Evolutionary conservation across 371 early-diverging fungal genomes (phyloP).

Genomic region (Entomophthora muscae): DNA sequence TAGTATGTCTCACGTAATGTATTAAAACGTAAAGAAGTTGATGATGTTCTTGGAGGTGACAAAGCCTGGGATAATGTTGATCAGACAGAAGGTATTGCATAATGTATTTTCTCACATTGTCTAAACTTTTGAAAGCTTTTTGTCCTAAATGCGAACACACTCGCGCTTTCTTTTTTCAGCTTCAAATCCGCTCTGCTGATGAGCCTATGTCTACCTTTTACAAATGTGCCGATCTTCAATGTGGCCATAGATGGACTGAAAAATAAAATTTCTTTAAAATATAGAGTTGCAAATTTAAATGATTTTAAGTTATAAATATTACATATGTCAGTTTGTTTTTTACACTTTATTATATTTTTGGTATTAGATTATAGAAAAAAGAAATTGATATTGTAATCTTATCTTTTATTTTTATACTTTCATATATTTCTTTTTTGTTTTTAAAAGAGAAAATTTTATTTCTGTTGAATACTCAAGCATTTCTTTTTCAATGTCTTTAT

Average conservation of each 20-base stretch:
- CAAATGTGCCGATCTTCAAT: conserved; percentile 49
- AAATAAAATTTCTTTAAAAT: no score
- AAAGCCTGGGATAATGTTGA: conserved; percentile 88
- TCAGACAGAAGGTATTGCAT: conserved; percentile 48
- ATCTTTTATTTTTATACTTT: no score
- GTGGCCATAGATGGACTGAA: conserved; percentile 63
- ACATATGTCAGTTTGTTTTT: no score
- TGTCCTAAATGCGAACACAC: conserved; percentile 83
- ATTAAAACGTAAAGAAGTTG: conserved; percentile 69
- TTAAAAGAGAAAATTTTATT: no score
- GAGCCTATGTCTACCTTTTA: conserved; percentile 87
- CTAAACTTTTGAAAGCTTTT: conserved; percentile 20
- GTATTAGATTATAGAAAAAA: no score
- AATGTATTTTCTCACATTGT: not conserved
- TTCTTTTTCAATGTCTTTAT: no score
- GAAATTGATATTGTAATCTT: no score
- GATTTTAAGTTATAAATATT: no score
- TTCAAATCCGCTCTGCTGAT: conserved; percentile 91
- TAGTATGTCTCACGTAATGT: conserved; percentile 3
- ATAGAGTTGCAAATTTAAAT: no score
- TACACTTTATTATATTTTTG: no score
- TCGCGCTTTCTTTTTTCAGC: conserved; percentile 78
- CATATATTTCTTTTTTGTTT: no score
- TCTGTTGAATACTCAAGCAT: no score
- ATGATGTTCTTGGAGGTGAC: conserved; percentile 86